phyloP scores from a whole-genome alignment of 768 basidiomycete genomes.

The Lactarius hatsudake region DNA sequence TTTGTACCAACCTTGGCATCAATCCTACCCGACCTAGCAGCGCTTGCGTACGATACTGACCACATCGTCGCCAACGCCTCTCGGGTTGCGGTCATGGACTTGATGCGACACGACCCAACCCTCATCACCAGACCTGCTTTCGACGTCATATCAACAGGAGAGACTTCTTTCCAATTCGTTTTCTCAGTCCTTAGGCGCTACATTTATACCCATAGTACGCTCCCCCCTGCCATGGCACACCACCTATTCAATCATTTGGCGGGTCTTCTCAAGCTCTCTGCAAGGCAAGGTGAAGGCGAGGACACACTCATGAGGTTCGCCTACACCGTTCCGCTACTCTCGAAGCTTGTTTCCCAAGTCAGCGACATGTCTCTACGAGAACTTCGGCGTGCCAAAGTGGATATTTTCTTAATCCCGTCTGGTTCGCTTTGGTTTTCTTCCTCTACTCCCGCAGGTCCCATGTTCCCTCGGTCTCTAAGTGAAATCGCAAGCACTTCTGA shows the following conservation, averaged over 20 bases:
- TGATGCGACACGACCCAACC: constrained; percentile 73
- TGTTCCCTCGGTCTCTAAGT: constrained; percentile 55
- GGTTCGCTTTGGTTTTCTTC: constrained; percentile 68
- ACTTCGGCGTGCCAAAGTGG: constrained; percentile 68
- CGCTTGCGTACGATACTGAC: constrained; percentile 52
- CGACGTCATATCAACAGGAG: constrained; percentile 54
- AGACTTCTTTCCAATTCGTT: constrained; percentile 46
- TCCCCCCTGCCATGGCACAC: constrained; percentile 67
- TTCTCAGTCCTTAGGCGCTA: constrained; percentile 54
- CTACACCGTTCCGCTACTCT: constrained; percentile 53
- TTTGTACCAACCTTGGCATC: constrained; percentile 61
- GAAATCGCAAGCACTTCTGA: constrained; percentile 36
- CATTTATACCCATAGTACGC: constrained; percentile 50
- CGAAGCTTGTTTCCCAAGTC: constrained; percentile 60
- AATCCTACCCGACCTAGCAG: constrained; percentile 53
- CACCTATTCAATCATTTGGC: constrained; percentile 67
- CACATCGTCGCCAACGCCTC: constrained; percentile 55
- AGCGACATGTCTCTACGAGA: constrained; percentile 70
- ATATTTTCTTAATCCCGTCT: constrained; percentile 63
- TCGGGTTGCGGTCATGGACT: constrained; percentile 53
- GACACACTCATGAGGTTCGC: constrained; percentile 54
- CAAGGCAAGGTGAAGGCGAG: constrained; percentile 42
- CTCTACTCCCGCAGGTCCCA: constrained; percentile 50
- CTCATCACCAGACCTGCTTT: constrained; percentile 62
- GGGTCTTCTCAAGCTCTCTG: constrained; percentile 58